Base-by-base conservation (phyloP, 2,329 filamentous ascomycete species). In the Claviceps africana region DNA sequence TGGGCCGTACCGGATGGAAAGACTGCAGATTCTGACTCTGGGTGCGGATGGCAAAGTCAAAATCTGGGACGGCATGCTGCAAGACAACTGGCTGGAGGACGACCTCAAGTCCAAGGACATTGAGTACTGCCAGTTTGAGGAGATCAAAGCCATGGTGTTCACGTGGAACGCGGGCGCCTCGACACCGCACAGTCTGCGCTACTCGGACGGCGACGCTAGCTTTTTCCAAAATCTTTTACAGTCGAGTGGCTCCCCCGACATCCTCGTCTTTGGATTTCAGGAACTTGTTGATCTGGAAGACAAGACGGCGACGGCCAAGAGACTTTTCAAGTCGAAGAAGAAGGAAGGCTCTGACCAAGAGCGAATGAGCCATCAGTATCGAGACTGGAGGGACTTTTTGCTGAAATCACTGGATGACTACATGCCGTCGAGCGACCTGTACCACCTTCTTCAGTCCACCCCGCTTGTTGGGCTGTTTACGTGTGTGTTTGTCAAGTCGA, bases 131-230 rank as follows among this genome's bases (percentile, higher is more conserved):
- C 77, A 79, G 30, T 95, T 97, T 65, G 78, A 89, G 51, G 83
- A 94, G 60, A 74, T 97, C 53, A 84, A 81, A 48, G 83, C 86
- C 13, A 73, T 88, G 39, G 80, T 95, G 28, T 77, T 97, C 72
- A 96, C 90, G 0, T 98, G 93, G 93, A 98, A 98, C 65, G 91
- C 90, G 1, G 93, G 93, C 1, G 93, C 93, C n/a, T 85, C 85
- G 17, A 95, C 93, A n/a, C 93, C 93, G 0, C 83, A 82, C 54
- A 86, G 83, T 61, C 72, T 97, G 35, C 79, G 86, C 51, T 81
- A 86, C 56, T 80, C 81, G 1, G 88, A 95, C 61, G 79, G 78
- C 51, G 88, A 95, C 61, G 78, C 79, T 11, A 75, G 76, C 44
- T 97, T 97, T 65, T 86, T 97, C 62, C 81, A 82, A 57, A 81